Conservation (phyloP, 179 eudicot genomes). For the Amaranthus tricolor region DNA sequence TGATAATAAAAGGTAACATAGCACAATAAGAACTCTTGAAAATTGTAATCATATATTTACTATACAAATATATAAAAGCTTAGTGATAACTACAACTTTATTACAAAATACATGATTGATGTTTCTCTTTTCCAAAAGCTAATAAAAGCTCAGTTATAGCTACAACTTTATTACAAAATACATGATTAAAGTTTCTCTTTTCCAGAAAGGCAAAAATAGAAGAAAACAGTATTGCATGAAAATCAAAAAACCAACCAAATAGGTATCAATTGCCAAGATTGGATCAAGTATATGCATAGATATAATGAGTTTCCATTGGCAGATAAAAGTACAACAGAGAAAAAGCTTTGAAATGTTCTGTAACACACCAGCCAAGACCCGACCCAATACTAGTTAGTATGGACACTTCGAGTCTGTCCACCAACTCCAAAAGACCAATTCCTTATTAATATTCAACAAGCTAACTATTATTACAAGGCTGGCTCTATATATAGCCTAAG, state of each 20-base stretch:
- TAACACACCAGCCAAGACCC: too few species aligned
- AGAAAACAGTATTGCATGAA: neutral
- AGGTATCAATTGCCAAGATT: neutral
- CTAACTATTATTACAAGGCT: too few species aligned
- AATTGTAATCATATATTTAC: neutral
- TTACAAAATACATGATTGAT: too few species aligned
- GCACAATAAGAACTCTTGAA: neutral
- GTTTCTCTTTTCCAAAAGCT: too few species aligned
- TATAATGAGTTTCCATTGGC: neutral
- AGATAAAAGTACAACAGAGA: neutral
- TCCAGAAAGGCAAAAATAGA: neutral
- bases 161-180: neutral
- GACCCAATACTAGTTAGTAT: too few species aligned
- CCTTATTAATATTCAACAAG: too few species aligned
- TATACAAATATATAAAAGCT: neutral
- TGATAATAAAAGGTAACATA: constrained; percentile 27
- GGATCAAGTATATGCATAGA: neutral
- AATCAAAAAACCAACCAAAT: too few species aligned
- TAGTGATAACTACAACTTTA: neutral
- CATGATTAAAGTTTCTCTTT: neutral
- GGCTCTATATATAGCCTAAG: too few species aligned
- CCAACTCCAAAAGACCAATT: too few species aligned
- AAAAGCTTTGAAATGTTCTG: neutral
- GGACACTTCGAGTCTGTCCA: too few species aligned
- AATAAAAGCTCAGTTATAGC: neutral